These are phyloP conservation scores for Nannochloropsis oceanica DNA, from an alignment of 108 stramenopile genomes.

Conservation along the genomic window DNA sequence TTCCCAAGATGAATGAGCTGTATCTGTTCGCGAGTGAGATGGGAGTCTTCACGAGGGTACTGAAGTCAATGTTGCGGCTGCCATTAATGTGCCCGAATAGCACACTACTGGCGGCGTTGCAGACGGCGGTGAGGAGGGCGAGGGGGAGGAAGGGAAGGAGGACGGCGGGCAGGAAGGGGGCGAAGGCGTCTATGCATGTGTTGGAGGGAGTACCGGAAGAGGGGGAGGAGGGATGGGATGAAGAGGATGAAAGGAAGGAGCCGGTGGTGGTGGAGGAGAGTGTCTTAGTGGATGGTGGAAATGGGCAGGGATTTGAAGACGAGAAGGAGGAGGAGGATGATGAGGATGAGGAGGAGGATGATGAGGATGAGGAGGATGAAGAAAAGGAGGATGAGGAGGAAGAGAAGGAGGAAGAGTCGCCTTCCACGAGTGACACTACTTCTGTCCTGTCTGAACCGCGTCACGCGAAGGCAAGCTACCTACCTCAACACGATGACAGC, in stretches of 20 bases:
- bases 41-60: constrained; percentile 13
- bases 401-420: neutral
- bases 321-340: neutral
- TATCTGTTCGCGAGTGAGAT: constrained; percentile 26
- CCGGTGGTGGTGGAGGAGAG: neutral
- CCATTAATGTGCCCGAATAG: neutral
- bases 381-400: neutral
- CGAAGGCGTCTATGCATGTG: neutral
- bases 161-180: neutral
- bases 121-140: neutral
- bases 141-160: neutral
- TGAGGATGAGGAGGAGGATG: neutral
- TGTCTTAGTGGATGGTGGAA: neutral
- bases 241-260: neutral
- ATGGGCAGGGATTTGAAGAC: neutral
- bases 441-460: neutral
- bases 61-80: constrained; percentile 8
- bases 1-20: constrained; percentile 32
- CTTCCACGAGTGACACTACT: neutral
- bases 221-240: neutral
- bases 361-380: neutral
- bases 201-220: neutral
- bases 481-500: neutral
- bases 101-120: neutral
- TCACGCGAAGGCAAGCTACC: neutral